Evolutionary conservation across 106 monocot species (phyloP).

Genomic region (Amphibolis antarctica): DNA sequence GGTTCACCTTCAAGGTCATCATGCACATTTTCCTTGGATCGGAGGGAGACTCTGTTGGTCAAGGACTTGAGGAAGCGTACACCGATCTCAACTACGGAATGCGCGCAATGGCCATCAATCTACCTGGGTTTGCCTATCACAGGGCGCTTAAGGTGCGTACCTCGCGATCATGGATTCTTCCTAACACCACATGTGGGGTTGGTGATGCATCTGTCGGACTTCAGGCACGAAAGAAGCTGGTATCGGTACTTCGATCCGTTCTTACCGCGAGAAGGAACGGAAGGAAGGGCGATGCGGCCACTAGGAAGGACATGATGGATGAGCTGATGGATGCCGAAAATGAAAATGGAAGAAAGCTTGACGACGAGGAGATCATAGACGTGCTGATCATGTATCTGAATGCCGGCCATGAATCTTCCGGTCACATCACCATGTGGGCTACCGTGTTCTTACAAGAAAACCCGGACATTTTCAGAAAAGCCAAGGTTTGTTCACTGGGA

Average conservation of each 20-base stretch:
- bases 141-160: slow-evolving; percentile 49
- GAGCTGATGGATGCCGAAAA: slow-evolving; percentile 52
- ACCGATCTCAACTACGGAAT: slow-evolving; percentile 76
- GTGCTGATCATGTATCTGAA: slow-evolving; percentile 89
- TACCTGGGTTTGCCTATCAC: slow-evolving; percentile 83
- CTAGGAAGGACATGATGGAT: slow-evolving; percentile 73
- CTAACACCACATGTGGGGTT: no score
- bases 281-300: slow-evolving; percentile 4
- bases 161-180: no score
- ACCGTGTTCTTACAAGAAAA: slow-evolving; percentile 68
- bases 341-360: slow-evolving; percentile 48
- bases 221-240: slow-evolving; percentile 64
- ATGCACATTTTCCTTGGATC: slow-evolving; percentile 78
- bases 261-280: slow-evolving; percentile 47
- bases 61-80: slow-evolving; percentile 54
- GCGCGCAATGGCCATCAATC: slow-evolving; percentile 85
- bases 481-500: slow-evolving; percentile 49
- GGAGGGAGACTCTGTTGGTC: slow-evolving; percentile 26
- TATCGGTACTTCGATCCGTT: slow-evolving; percentile 39
- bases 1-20: slow-evolving; percentile 74
- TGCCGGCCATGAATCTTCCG: slow-evolving; percentile 95
- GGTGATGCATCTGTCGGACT: background rate
- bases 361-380: slow-evolving; percentile 80
- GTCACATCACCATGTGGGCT: slow-evolving; percentile 90
- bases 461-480: slow-evolving; percentile 47